Evolutionary conservation across 192 early-diverging fungal species (phyloP).

Genomic region (Coemansia sp.): DNA sequence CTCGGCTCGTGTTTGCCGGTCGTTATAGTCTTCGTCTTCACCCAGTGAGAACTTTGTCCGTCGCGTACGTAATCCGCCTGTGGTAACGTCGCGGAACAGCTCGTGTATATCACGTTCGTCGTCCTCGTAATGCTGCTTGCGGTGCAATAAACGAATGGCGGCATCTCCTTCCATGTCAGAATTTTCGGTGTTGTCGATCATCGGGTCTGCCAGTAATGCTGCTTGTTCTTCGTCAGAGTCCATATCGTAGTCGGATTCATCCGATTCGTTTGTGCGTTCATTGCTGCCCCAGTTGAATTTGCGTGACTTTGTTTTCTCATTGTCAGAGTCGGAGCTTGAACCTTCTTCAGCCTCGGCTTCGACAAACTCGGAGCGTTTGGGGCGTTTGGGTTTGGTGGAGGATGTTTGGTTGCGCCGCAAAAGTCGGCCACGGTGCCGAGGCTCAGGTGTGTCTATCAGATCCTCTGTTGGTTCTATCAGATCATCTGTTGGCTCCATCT

Average conservation of each 20-base stretch:
- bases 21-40: slow-evolving; percentile 50
- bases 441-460: neutral
- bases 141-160: slow-evolving; percentile 41
- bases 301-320: slow-evolving; percentile 7
- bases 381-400: slow-evolving; percentile 1
- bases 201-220: slow-evolving; percentile 40
- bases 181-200: slow-evolving; percentile 38
- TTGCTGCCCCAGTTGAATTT: slow-evolving; percentile 44
- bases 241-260: slow-evolving; percentile 29
- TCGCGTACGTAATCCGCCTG: slow-evolving; percentile 15
- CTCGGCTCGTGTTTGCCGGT: slow-evolving; percentile 41
- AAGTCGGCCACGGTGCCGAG: slow-evolving; percentile 5
- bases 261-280: slow-evolving; percentile 13
- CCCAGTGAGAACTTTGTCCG: slow-evolving; percentile 18
- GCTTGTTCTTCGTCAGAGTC: slow-evolving; percentile 44
- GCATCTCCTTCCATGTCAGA: slow-evolving; percentile 24
- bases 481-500: neutral
- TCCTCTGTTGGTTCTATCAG: neutral
- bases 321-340: slow-evolving; percentile 40
- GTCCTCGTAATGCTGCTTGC: slow-evolving; percentile 32
- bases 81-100: slow-evolving; percentile 43
- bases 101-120: slow-evolving; percentile 43
- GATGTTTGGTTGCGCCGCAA: slow-evolving; percentile 7
- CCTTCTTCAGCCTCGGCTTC: slow-evolving; percentile 54
- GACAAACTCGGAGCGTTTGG: slow-evolving; percentile 44